A percentile compares a stretch with the other conserved stretches of the same genome.
Evolutionary conservation across 2,329 filamentous ascomycete genomes (phyloP).

Genomic region (Trichoderma afroharzianum): DNA sequence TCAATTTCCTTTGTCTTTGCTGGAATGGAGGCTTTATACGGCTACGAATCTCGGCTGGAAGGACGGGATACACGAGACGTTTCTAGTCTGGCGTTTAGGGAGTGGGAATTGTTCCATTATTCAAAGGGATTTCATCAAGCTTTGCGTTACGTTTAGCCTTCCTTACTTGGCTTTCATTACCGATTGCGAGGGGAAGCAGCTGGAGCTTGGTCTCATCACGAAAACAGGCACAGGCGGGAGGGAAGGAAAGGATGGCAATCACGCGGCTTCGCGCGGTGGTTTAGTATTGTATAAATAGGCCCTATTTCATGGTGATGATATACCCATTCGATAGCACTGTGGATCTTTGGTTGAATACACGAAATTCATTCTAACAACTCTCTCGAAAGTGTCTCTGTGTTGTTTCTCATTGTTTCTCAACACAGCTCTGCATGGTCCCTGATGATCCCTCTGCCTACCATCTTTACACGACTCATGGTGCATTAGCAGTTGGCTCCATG

Average conservation of each 20-base stretch:
- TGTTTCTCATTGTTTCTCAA: background rate
- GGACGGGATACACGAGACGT: background rate
- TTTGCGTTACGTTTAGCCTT: constrained; percentile 9
- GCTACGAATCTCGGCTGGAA: constrained; percentile 9
- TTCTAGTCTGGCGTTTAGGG: constrained; percentile 10
- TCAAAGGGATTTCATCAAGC: background rate
- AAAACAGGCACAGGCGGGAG: constrained; percentile 9
- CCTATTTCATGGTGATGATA: constrained; percentile 21
- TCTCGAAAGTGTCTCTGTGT: background rate
- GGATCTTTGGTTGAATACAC: constrained; percentile 17
- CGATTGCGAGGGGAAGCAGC: constrained; percentile 3
- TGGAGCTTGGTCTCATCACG: constrained; percentile 11
- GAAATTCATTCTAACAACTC: background rate
- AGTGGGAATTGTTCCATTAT: background rate
- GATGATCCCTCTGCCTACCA: constrained; percentile 5
- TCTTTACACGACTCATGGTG: background rate
- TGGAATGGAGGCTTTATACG: constrained; percentile 4
- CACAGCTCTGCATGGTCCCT: background rate
- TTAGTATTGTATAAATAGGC: constrained; percentile 22
- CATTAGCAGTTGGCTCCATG: background rate
- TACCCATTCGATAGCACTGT: constrained; percentile 19
- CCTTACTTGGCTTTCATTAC: background rate
- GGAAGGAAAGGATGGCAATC: constrained; percentile 12
- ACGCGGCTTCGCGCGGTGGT: background rate
- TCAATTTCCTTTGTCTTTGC: background rate